Evolutionary conservation across 1,284 basidiomycete species (phyloP).

Genomic region (Heliocybe sulcata): DNA sequence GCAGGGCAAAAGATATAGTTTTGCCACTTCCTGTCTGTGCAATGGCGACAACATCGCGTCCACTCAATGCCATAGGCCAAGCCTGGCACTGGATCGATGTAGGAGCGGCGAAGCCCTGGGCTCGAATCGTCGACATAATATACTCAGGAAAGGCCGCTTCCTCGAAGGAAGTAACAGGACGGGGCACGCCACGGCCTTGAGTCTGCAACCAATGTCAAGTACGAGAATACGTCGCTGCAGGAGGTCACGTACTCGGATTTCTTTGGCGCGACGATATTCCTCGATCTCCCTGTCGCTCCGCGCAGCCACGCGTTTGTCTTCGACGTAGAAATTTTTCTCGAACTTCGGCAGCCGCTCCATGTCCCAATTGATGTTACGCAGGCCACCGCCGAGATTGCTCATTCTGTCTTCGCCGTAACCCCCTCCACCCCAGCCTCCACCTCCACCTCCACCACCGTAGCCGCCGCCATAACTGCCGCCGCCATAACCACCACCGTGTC

Average conservation of each 20-base stretch:
- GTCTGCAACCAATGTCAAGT: slow-evolving; percentile 41
- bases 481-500: slow-evolving; percentile 19
- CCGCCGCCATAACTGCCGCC: slow-evolving; percentile 21
- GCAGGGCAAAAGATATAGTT: slow-evolving; percentile 96
- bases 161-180: slow-evolving; percentile 89
- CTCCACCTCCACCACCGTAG: slow-evolving; percentile 36
- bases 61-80: slow-evolving; percentile 96
- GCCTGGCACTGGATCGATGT: slow-evolving; percentile 98
- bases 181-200: slow-evolving; percentile 84
- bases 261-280: slow-evolving; percentile 79
- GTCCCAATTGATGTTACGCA: slow-evolving; percentile 85
- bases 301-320: slow-evolving; percentile 80
- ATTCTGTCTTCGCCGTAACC: slow-evolving; percentile 68
- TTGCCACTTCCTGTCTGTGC: slow-evolving; percentile 97
- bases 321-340: slow-evolving; percentile 97
- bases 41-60: slow-evolving; percentile 93
- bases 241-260: slow-evolving; percentile 68
- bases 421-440: slow-evolving; percentile 48
- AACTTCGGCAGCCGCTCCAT: slow-evolving; percentile 71
- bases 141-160: slow-evolving; percentile 97
- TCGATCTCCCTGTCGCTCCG: slow-evolving; percentile 84
- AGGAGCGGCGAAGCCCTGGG: slow-evolving; percentile 86
- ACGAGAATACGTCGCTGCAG: slow-evolving; percentile 4
- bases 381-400: slow-evolving; percentile 77
- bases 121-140: slow-evolving; percentile 87